Evolutionary conservation across 2,329 filamentous ascomycete genomes (phyloP).

Genomic region (Amesomyces nigricolor): DNA sequence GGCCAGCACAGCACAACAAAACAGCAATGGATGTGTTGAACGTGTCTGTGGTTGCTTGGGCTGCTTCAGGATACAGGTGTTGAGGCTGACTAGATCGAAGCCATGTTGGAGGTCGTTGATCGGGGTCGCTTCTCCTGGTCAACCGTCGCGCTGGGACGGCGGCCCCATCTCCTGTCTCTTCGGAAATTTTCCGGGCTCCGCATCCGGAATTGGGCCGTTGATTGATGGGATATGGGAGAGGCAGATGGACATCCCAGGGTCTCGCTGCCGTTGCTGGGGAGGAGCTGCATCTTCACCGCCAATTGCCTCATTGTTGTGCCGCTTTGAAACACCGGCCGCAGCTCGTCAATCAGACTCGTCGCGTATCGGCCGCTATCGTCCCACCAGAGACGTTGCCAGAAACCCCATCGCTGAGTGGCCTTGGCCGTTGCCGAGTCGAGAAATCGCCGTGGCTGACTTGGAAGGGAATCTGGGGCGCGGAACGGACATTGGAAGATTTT

Average conservation of each 20-base stretch:
- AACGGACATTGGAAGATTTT: neutral
- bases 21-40: neutral
- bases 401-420: neutral
- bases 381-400: neutral
- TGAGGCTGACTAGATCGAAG: neutral
- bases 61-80: neutral
- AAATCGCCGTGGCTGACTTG: neutral
- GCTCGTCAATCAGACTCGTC: neutral
- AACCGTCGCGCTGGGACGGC: neutral
- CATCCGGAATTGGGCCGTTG: neutral
- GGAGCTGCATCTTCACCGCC: slow-evolving; percentile 16
- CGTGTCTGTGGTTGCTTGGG: neutral
- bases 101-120: neutral
- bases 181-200: neutral
- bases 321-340: slow-evolving; percentile 8
- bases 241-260: neutral
- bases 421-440: neutral
- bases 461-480: too few species aligned
- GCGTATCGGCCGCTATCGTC: neutral
- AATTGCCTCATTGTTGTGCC: slow-evolving; percentile 9
- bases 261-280: neutral
- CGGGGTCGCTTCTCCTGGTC: neutral
- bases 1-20: slow-evolving; percentile 2
- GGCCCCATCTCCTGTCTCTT: neutral
- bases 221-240: neutral